phyloP scores from a whole-genome alignment of 768 basidiomycete species.

The Tremella mesenterica region DNA sequence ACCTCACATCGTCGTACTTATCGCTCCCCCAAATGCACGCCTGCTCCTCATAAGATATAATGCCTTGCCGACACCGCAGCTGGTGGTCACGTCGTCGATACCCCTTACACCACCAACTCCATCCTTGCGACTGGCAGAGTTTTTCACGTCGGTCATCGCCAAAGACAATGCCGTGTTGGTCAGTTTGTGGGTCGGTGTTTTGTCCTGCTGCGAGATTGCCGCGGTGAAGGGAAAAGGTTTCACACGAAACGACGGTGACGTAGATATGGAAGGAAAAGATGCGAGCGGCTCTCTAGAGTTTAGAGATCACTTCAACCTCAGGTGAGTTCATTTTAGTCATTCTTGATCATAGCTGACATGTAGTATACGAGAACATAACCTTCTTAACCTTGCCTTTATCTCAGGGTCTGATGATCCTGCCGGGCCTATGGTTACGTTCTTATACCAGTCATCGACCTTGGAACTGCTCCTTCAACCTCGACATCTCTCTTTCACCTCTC shows the following conservation, averaged over 20 bases:
- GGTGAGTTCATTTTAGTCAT: constrained; percentile 13
- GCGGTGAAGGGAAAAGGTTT: constrained; percentile 35
- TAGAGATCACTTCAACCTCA: constrained; percentile 31
- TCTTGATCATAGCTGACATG: not conserved
- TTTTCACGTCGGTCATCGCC: constrained; percentile 31
- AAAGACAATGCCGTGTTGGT: constrained; percentile 31
- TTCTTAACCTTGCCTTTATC: constrained; percentile 36
- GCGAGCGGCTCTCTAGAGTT: constrained; percentile 11
- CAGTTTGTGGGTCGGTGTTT: constrained; percentile 39
- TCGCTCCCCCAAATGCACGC: constrained; percentile 37
- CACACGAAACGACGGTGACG: constrained; percentile 13
- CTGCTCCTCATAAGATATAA: constrained; percentile 32
- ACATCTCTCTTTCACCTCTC: constrained; percentile 13
- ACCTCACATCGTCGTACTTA: constrained; percentile 36
- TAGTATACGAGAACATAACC: constrained; percentile 42
- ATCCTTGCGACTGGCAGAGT: constrained; percentile 37
- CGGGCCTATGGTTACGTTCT: constrained; percentile 30
- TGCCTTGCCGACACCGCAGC: constrained; percentile 3
- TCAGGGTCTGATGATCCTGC: constrained; percentile 9
- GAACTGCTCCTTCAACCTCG: constrained; percentile 28
- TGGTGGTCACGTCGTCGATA: constrained; percentile 23
- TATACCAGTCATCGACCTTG: constrained; percentile 26
- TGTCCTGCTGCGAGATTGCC: constrained; percentile 38
- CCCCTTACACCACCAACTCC: constrained; percentile 29
- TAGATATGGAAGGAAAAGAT: constrained; percentile 7